Base-by-base conservation (phyloP, 2,329 filamentous ascomycete genomes). In the Neoarthrinium moseri region DNA sequence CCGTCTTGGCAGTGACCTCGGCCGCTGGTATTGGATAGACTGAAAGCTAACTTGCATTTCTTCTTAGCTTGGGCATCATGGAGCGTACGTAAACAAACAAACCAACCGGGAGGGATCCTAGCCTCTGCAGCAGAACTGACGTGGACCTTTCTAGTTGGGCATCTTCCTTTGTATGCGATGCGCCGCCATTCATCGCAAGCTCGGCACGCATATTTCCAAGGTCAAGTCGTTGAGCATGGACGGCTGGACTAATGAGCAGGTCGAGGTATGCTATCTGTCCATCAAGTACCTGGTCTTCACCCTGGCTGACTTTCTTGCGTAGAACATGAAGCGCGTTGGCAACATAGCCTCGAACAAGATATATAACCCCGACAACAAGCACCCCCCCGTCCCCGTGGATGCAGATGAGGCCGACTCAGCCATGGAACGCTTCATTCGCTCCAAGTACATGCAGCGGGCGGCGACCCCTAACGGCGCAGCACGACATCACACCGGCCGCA, bases 191-290 rank as follows among this genome's bases (percentile, higher is more conserved):
- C 94, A 99, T 73, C 89, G 94, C 62, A 97, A 97, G 71, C 77
- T 99, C 61, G 94, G 94, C 51, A 97, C 94, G 32, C 94, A 99
- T 68, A 90, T 99, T 52, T 96, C 91, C 55, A 99, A 99, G 68
- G 91, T 99, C 74, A 99, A 99, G 70, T 97, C 91, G 29, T 70
- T 99, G 71, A 97, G 88, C 67, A 97, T 99, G 91, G 94, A 99
- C 70, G 94, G 87, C 56, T 99, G 94, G 94, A 84, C 88, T 39
- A 86, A 86, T 61, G 94, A 97, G 50, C 94, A 99, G 71, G 91
- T 99, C 53, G 94, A 99, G 71, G 91, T 96, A 74, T 70, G 81
- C 24, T 11, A 29, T 24, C 11, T 40, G 13, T 4, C 8, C 12
- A 21, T 23, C 13, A 26, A 17, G 15, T 33, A 23, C 33, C 33